phyloP scores from a whole-genome alignment of 2,329 filamentous ascomycete genomes.

The Botryosphaeria dothidea region DNA sequence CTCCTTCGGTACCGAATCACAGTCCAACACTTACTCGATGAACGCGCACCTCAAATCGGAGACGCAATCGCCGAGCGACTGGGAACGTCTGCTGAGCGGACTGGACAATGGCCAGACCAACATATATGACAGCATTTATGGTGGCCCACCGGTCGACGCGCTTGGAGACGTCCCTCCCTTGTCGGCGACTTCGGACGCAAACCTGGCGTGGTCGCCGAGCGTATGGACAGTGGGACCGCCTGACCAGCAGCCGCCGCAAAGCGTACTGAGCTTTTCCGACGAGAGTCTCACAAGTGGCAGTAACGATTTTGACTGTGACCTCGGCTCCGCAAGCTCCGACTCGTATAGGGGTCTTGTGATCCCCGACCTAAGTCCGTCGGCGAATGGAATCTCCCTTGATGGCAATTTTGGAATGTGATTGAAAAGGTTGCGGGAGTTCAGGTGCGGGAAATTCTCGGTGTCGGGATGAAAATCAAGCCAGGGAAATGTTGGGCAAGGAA shows the following conservation, averaged over 20 bases:
- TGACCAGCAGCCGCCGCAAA: slow-evolving; percentile 45
- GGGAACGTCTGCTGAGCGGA: slow-evolving; percentile 78
- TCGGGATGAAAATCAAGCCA: neutral
- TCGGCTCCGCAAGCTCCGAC: slow-evolving; percentile 27
- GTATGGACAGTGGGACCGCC: slow-evolving; percentile 36
- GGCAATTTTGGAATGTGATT: slow-evolving; percentile 4
- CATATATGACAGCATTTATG: slow-evolving; percentile 82
- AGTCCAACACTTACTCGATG: slow-evolving; percentile 26
- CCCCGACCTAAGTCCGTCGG: slow-evolving; percentile 15
- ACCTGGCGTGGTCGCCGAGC: slow-evolving; percentile 37
- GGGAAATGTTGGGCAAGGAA: slow-evolving; percentile 2
- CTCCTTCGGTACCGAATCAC: slow-evolving; percentile 45
- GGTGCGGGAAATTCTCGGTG: slow-evolving; percentile 6
- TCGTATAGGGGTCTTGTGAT: slow-evolving; percentile 21
- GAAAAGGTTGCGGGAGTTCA: neutral
- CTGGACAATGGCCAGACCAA: slow-evolving; percentile 80
- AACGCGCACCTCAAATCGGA: slow-evolving; percentile 37
- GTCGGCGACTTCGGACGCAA: slow-evolving; percentile 31
- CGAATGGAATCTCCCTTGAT: neutral
- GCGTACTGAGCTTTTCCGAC: slow-evolving; percentile 61
- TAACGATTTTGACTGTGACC: slow-evolving; percentile 41
- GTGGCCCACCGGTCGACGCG: slow-evolving; percentile 56
- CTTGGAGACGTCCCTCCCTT: slow-evolving; percentile 35
- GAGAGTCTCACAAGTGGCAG: slow-evolving; percentile 59
- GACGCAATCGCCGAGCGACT: slow-evolving; percentile 65